phyloP scores from a whole-genome alignment of 2,329 filamentous ascomycete species.

The Fusarium sacchari region DNA sequence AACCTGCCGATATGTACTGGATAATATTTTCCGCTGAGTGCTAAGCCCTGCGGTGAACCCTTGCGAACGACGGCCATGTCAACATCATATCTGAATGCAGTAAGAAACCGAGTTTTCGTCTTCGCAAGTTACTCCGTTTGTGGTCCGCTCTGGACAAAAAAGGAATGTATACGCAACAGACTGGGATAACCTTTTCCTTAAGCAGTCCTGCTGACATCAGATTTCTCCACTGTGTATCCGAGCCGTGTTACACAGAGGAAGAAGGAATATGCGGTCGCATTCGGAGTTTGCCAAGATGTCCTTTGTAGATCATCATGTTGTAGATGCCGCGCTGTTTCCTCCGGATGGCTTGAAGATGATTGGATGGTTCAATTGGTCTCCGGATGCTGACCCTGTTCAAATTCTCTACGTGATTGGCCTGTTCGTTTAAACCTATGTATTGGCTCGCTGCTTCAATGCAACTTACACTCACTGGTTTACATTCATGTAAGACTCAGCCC shows the following conservation, averaged over 20 bases:
- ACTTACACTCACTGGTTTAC: not conserved
- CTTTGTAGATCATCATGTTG: not conserved
- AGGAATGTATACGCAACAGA: not conserved
- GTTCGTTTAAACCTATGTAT: not conserved
- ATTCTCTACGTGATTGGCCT: rapidly evolving
- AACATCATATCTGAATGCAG: rapidly evolving
- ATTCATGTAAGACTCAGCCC: not conserved
- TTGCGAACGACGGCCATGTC: not conserved
- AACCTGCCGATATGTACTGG: not conserved
- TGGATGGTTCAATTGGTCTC: not conserved
- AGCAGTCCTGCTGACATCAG: not conserved
- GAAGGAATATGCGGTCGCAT: not conserved
- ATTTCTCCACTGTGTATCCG: not conserved
- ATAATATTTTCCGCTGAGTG: not conserved
- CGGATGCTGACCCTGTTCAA: not conserved
- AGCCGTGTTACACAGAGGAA: rapidly evolving
- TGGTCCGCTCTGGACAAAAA: not conserved
- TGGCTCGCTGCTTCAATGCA: not conserved
- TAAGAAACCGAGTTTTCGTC: rapidly evolving
- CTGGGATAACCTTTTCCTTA: rapidly evolving
- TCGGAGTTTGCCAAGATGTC: not conserved
- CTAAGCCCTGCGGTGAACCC: not conserved
- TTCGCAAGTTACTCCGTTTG: not conserved
- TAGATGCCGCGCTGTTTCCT: not conserved
- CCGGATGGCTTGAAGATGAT: not conserved